Evolutionary conservation across 495 filamentous ascomycete species (phyloP).

Genomic region (Parathielavia appendiculata): DNA sequence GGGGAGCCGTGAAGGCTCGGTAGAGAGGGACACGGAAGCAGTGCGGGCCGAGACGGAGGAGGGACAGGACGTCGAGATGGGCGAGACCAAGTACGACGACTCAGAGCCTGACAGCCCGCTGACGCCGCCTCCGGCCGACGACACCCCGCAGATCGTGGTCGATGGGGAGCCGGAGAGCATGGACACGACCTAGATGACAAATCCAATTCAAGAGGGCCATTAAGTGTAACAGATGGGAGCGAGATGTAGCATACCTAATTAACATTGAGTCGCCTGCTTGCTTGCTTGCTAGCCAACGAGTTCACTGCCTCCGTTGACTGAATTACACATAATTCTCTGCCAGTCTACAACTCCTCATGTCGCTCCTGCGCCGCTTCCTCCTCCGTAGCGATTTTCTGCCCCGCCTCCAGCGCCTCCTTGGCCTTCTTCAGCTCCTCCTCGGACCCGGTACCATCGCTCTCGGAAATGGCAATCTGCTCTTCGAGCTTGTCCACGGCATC

Average conservation of each 20-base stretch:
- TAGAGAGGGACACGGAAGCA: constrained; percentile 10
- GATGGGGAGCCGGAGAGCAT: constrained; percentile 60
- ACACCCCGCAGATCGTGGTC: constrained; percentile 46
- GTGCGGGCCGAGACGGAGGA: constrained; percentile 55
- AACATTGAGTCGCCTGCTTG: constrained; percentile 5
- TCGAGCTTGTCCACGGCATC: constrained; percentile 66
- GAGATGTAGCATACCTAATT: not conserved
- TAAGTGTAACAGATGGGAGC: not conserved
- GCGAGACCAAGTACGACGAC: constrained; percentile 35
- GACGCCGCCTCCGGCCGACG: constrained; percentile 38
- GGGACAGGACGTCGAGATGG: constrained; percentile 61
- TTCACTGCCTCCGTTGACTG: not conserved
- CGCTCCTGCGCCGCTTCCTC: constrained; percentile 1
- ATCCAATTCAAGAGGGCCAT: not conserved
- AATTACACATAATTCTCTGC: not conserved
- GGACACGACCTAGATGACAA: constrained; percentile 53
- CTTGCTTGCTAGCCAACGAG: not conserved
- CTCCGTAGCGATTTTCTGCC: constrained; percentile 34
- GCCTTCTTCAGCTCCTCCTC: constrained; percentile 60
- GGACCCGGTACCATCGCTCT: constrained; percentile 52
- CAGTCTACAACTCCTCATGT: not conserved
- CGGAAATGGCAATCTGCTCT: constrained; percentile 47
- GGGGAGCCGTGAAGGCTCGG: constrained; percentile 32
- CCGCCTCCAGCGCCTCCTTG: constrained; percentile 45
- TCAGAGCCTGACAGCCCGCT: constrained; percentile 35